phyloP scores from a whole-genome alignment of 2,329 filamentous ascomycete species.

The Calonectria pseudoturangicola region DNA sequence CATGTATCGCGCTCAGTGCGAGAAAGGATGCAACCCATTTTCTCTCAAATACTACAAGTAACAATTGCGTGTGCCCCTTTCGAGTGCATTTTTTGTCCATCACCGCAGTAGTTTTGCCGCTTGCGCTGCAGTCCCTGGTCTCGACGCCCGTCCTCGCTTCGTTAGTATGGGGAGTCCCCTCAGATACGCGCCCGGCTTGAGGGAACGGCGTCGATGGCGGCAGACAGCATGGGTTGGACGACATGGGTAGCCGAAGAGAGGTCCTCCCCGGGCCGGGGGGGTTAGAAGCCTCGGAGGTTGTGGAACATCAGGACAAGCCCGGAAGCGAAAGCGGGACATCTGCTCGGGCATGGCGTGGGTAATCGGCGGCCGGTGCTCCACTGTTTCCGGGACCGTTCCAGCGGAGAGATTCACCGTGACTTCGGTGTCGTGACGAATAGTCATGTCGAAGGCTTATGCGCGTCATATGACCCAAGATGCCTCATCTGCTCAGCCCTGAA shows the following conservation, averaged over 20 bases:
- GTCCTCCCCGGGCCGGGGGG: conserved; percentile 4
- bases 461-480: background rate
- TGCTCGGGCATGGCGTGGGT: background rate
- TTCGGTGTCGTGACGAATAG: conserved; percentile 10
- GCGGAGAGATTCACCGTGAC: conserved; percentile 1
- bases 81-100: conserved; percentile 6
- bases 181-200: conserved; percentile 30
- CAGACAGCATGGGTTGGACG: conserved; percentile 8
- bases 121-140: conserved; percentile 23
- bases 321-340: background rate
- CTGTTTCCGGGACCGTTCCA: conserved; percentile 4
- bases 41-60: conserved; percentile 6
- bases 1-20: background rate
- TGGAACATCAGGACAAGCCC: background rate
- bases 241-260: conserved; percentile 32
- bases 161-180: conserved; percentile 15
- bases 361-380: conserved; percentile 22
- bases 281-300: background rate
- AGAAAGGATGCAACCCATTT: background rate
- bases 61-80: conserved; percentile 5
- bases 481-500: background rate
- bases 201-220: conserved; percentile 15
- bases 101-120: conserved; percentile 9
- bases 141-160: conserved; percentile 21
- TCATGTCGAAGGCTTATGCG: background rate